Conservation (phyloP, 441 rosid species). For the Geranium incanum region DNA sequence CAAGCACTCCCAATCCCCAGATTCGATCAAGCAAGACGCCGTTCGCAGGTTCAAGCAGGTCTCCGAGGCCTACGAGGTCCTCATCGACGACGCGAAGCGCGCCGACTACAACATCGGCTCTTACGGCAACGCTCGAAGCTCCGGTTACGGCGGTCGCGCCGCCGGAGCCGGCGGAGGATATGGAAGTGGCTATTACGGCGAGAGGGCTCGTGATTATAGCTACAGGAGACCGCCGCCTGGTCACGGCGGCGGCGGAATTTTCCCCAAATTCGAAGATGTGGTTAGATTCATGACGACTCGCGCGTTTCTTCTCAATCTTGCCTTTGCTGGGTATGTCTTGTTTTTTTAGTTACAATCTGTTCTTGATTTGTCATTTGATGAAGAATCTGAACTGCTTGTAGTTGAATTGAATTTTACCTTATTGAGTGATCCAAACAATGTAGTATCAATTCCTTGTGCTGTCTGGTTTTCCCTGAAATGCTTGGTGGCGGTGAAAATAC, state of each 20-base stretch:
- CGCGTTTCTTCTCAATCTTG: conserved; percentile 57
- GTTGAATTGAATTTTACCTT: background rate
- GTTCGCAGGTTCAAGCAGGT: conserved; percentile 62
- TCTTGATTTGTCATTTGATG: background rate
- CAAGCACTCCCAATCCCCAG: conserved; percentile 62
- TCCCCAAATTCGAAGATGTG: conserved; percentile 27
- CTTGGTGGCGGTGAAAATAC: background rate
- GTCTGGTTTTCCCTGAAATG: background rate
- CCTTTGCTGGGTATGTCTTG: conserved; percentile 51
- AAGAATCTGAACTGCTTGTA: background rate
- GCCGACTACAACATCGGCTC: conserved; percentile 44
- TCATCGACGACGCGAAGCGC: conserved; percentile 60
- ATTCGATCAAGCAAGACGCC: conserved; percentile 42
- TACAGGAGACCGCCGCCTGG: background rate
- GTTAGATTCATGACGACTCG: conserved; percentile 58
- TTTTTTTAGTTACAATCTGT: background rate
- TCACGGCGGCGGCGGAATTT: conserved; percentile 16
- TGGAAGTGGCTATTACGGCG: conserved; percentile 19
- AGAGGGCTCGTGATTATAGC: background rate
- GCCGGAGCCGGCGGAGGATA: conserved; percentile 19
- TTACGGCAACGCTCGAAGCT: conserved; percentile 7
- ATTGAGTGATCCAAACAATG: background rate
- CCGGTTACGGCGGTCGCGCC: conserved; percentile 12
- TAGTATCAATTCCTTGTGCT: background rate
- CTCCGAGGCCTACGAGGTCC: conserved; percentile 79